These are phyloP conservation scores for Crithidia brevicula DNA, from an alignment of 208 protist genomes.

Conservation along the genomic window DNA sequence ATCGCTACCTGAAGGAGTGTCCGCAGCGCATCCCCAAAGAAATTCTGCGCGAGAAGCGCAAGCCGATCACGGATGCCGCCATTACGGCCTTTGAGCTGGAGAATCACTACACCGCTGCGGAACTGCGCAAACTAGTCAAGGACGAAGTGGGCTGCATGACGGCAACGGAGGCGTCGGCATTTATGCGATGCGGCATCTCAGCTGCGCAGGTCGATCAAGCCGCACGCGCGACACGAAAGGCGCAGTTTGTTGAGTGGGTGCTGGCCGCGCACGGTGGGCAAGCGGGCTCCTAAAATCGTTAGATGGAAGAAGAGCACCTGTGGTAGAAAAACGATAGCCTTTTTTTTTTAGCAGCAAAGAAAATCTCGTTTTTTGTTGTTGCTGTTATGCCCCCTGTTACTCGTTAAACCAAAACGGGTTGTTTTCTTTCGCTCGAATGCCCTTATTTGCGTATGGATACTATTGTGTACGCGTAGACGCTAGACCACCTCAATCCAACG, in stretches of 20 bases:
- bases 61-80: conserved; percentile 41
- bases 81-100: conserved; percentile 83
- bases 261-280: not conserved
- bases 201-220: conserved; percentile 16
- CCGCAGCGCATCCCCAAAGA: conserved; percentile 63
- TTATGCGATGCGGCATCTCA: conserved; percentile 10
- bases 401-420: too few relatives aligned
- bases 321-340: too few relatives aligned
- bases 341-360: too few relatives aligned
- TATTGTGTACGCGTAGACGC: too few relatives aligned
- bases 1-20: conserved; percentile 62
- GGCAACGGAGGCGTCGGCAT: conserved; percentile 3
- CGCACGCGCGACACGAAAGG: conserved; percentile 25
- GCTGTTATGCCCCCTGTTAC: too few relatives aligned
- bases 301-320: too few relatives aligned
- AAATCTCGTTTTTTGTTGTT: not conserved
- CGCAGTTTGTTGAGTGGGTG: conserved; percentile 33
- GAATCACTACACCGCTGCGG: conserved; percentile 76
- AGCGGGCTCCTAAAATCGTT: too few relatives aligned
- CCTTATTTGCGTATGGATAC: too few relatives aligned
- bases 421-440: too few relatives aligned
- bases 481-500: too few relatives aligned
- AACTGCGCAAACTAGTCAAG: conserved; percentile 59
- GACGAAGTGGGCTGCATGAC: conserved; percentile 28
- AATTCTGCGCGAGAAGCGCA: conserved; percentile 59